Percentiles rank a stretch among this genome's conserved stretches.
These are phyloP conservation scores for Pseudocercospora eumusae DNA, from an alignment of 2,329 filamentous ascomycete genomes.

Conservation along the genomic window DNA sequence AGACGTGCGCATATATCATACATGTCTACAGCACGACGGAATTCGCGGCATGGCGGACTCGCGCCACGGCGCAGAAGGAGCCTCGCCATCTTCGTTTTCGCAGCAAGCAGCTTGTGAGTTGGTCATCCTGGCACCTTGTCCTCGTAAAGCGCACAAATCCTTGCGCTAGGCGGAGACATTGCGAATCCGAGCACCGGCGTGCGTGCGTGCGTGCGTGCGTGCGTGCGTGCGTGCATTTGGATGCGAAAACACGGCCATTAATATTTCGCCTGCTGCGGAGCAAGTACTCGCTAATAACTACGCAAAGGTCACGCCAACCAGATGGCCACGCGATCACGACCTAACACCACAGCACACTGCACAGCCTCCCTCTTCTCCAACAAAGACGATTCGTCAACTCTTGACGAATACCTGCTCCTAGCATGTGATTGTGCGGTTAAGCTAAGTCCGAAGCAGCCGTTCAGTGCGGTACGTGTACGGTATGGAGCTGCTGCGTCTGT, in stretches of 20 bases:
- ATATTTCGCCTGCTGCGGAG: background rate
- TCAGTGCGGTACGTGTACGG: background rate
- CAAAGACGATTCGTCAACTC: slow-evolving; percentile 4
- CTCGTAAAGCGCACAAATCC: slow-evolving; percentile 4
- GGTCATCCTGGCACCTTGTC: slow-evolving; percentile 4
- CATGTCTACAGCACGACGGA: background rate
- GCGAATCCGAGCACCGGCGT: slow-evolving; percentile 7
- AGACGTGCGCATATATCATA: background rate
- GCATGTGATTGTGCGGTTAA: slow-evolving; percentile 5
- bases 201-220: background rate
- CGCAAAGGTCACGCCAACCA: slow-evolving; percentile 8
- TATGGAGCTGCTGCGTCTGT: background rate
- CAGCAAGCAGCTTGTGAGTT: background rate
- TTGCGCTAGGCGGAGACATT: background rate
- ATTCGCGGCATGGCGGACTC: background rate
- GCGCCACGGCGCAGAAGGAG: background rate
- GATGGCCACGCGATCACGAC: slow-evolving; percentile 1
- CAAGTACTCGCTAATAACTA: slow-evolving; percentile 2
- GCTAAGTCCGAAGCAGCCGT: slow-evolving; percentile 6
- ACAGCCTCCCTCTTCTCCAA: background rate
- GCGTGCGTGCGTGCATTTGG: background rate
- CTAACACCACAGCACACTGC: background rate
- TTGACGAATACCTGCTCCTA: slow-evolving; percentile 4
- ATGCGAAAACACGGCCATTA: background rate
- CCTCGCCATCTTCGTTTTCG: background rate